Evolutionary conservation across 2,329 filamentous ascomycete species (phyloP), one percentile per base, ranked within the genome.

Genomic region (Samsoniella hepiali): DNA sequence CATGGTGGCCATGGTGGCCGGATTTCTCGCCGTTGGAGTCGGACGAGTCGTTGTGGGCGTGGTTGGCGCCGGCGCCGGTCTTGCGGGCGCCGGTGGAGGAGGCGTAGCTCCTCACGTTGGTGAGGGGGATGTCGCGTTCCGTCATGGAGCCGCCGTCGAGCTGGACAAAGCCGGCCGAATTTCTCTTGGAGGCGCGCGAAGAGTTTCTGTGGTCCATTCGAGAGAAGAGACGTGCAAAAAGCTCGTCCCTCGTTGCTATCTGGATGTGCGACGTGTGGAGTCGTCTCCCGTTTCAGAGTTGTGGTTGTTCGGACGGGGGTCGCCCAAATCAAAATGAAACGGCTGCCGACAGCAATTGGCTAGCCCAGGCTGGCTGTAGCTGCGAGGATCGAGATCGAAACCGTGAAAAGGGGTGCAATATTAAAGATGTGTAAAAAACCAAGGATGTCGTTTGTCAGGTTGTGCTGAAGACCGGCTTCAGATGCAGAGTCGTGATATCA

Each of bases 81-180:
- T 80, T 83, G 65, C 83, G 77, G 59, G 81, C 80, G 50, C 86
- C 85, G 3, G 80, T 82, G 7, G 79, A 80, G 67, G 81, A 84
- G 65, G 78, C 79, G 68, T 79, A 81, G 72, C 83, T 87, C 71
- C 77, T 79, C 67, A 89, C 81, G 53, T 78, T 76, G 15, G 79
- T 79, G 63, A 88, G 80, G 27, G 84, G 84, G 54, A 88, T 88
- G 58, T 76, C 69, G 62, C 71, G 70, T 17, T 76, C 73, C 65
- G 70, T 68, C 74, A 76, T 76, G 36, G 68, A 67, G 44, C 68
- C 68, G 65, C 72, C 70, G 66, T 74, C 74, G 38, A 83, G 73
- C 55, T 76, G 79, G 56, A 81, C 69, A 66, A 83, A 83, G 64
- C 81, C 80, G 40, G 59, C 31, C 54, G 73, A 76, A 59, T 75